phyloP scores from a whole-genome alignment of 1,284 basidiomycete species.

The Ustilago loliicola region DNA sequence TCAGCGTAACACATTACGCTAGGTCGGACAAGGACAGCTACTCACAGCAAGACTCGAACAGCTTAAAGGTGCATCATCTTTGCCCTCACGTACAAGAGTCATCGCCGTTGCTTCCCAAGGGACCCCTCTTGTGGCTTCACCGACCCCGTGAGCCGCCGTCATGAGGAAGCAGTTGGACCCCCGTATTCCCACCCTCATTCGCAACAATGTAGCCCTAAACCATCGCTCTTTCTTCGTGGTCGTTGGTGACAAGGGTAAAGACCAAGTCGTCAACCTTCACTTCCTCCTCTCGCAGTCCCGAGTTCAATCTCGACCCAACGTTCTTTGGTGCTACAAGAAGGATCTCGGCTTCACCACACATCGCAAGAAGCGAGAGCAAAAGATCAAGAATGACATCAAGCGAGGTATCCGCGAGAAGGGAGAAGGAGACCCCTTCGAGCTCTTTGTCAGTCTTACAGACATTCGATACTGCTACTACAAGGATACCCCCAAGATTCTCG shows the following conservation, averaged over 20 bases:
- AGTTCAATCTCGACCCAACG: conserved; percentile 62
- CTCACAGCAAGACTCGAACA: not conserved
- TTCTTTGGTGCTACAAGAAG: conserved; percentile 68
- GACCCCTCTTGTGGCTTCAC: conserved; percentile 6
- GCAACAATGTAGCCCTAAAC: conserved; percentile 85
- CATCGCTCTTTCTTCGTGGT: conserved; percentile 96
- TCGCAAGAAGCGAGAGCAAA: conserved; percentile 81
- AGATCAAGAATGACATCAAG: conserved; percentile 73
- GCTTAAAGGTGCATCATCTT: too few relatives aligned
- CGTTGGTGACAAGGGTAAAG: conserved; percentile 92
- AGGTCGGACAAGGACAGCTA: not conserved
- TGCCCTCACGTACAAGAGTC: too few relatives aligned
- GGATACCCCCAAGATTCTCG: conserved; percentile 75
- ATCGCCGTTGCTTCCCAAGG: not conserved
- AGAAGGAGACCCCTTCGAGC: conserved; percentile 94
- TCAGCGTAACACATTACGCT: not conserved
- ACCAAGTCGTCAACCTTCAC: conserved; percentile 97
- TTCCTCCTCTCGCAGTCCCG: conserved; percentile 75
- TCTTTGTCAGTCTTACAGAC: conserved; percentile 98
- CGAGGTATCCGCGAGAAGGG: conserved; percentile 92
- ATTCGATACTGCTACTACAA: conserved; percentile 82
- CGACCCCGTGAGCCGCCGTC: conserved; percentile 9
- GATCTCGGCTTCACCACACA: conserved; percentile 76
- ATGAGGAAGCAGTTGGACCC: conserved; percentile 76
- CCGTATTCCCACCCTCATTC: conserved; percentile 90